These are phyloP conservation scores for Plasmodium gonderi DNA, from an alignment of 169 alveolate species.

Conservation along the genomic window DNA sequence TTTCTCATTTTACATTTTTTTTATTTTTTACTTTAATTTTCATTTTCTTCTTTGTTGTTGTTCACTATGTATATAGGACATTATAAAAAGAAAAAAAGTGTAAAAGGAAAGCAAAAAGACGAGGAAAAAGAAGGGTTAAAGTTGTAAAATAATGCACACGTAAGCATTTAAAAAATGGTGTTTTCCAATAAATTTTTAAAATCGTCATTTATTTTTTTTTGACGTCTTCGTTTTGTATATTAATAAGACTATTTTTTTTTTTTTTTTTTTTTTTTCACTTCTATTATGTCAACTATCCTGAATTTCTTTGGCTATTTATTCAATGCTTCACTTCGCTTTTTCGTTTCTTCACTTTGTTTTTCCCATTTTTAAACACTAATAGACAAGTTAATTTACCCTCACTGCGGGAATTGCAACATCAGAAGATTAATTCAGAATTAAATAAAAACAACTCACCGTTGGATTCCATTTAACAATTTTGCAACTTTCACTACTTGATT, in stretches of 20 bases:
- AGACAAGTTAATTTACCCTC: background rate
- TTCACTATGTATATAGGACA: slow-evolving; percentile 10
- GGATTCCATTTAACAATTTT: background rate
- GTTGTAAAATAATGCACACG: slow-evolving; percentile 50
- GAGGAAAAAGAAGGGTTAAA: background rate
- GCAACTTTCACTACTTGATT: background rate
- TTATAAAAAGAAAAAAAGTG: background rate
- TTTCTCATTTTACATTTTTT: background rate
- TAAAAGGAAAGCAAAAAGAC: background rate
- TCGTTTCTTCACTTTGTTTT: background rate
- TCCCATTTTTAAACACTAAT: background rate
- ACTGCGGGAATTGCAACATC: too few species aligned
- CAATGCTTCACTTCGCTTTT: too few species aligned
- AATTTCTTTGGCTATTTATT: background rate
- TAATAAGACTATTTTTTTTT: slow-evolving; percentile 5
- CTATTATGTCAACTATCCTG: background rate
- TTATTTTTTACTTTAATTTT: background rate
- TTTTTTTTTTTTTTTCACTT: background rate
- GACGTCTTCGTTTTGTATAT: background rate
- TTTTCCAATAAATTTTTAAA: background rate
- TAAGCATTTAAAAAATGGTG: slow-evolving; percentile 48
- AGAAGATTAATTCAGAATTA: too few species aligned
- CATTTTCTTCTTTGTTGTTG: background rate
- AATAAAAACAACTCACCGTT: background rate
- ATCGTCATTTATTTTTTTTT: background rate